These are phyloP conservation scores for Chalaropsis thielavioides DNA, from an alignment of 2,329 filamentous ascomycete genomes.

Conservation along the genomic window DNA sequence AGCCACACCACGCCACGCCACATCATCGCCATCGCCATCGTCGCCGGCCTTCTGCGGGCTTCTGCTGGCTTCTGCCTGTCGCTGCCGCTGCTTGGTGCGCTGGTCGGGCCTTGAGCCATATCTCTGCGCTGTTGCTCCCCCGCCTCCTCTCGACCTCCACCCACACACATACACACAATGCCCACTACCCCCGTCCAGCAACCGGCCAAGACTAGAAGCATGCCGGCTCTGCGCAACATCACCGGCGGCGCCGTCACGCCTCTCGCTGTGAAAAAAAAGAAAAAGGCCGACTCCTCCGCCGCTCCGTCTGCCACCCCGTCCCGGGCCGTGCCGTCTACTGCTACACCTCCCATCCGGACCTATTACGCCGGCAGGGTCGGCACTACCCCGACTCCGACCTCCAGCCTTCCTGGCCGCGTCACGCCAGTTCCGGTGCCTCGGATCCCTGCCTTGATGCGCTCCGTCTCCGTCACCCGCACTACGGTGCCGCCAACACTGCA, in stretches of 20 bases:
- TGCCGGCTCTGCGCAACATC: conserved; percentile 2
- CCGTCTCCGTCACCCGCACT: not conserved
- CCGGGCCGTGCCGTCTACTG: not conserved
- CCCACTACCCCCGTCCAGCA: not conserved
- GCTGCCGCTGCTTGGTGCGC: too few species aligned
- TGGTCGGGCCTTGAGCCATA: too few species aligned
- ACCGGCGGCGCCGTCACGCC: conserved; percentile 8
- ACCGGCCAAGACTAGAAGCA: not conserved
- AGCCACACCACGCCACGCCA: too few species aligned
- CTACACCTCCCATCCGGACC: conserved; percentile 11
- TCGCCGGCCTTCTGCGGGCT: too few species aligned
- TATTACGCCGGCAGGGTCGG: conserved; percentile 13
- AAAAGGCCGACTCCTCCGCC: conserved; percentile 3
- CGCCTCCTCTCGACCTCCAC: too few species aligned
- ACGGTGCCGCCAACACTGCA: not conserved
- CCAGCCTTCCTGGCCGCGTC: not conserved
- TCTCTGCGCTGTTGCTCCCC: too few species aligned
- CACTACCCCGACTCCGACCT: conserved; percentile 15
- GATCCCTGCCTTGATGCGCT: not conserved
- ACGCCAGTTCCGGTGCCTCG: conserved; percentile 7
- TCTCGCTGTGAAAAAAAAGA: conserved; percentile 11
- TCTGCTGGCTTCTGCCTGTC: too few species aligned
- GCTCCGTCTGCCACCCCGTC: not conserved
- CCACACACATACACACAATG: not conserved
- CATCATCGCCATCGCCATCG: too few species aligned